Evolutionary conservation across 306 rosid genomes (phyloP).

Genomic region (Adenanthera pavonina): DNA sequence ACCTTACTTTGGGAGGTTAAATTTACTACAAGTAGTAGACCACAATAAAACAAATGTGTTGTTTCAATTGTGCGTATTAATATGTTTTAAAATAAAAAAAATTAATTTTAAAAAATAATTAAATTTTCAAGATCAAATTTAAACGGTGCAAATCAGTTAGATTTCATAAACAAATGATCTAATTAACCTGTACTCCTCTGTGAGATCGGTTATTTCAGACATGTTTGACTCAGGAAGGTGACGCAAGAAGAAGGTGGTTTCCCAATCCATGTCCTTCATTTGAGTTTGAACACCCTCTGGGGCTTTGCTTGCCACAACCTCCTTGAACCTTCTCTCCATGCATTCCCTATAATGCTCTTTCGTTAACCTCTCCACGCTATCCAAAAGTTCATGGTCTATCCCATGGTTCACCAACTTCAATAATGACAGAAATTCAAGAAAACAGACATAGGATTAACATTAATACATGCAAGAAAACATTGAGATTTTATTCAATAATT

Average conservation of each 20-base stretch:
- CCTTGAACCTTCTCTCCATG: not conserved
- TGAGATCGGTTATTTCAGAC: not conserved
- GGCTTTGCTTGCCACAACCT: not conserved
- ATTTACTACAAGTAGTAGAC: too few relatives aligned
- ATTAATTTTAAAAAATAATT: too few relatives aligned
- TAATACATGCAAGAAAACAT: not conserved
- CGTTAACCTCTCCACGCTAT: not conserved
- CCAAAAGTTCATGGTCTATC: constrained; percentile 1
- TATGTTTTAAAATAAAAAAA: too few relatives aligned
- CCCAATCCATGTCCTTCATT: not conserved
- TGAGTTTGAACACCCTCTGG: not conserved
- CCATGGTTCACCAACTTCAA: constrained; percentile 2
- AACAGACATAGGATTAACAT: not conserved
- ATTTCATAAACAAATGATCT: too few relatives aligned
- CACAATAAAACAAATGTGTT: too few relatives aligned
- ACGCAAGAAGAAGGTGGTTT: not conserved
- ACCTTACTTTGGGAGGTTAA: too few relatives aligned
- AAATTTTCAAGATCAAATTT: too few relatives aligned
- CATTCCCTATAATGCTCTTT: constrained; percentile 2
- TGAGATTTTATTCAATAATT: too few relatives aligned
- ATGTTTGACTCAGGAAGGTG: not conserved
- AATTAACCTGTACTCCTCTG: not conserved
- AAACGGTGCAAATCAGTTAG: too few relatives aligned
- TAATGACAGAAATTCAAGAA: not conserved
- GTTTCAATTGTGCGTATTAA: too few relatives aligned